Base-by-base conservation (phyloP, 2,329 filamentous ascomycete genomes). In the Colletotrichum brevisporum region DNA sequence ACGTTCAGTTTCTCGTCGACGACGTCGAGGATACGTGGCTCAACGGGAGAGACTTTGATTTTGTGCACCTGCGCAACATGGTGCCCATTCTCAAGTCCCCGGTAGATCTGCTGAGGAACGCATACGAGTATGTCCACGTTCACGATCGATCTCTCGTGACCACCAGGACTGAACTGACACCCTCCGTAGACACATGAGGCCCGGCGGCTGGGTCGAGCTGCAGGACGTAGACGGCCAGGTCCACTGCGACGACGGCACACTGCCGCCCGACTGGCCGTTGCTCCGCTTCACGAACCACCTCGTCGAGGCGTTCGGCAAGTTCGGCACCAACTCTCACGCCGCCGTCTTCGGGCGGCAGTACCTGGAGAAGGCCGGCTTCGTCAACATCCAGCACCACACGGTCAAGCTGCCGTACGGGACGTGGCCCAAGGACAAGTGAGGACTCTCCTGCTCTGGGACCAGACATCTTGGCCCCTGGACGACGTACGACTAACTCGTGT, bases 341-440 rank as follows among this genome's bases (percentile, higher is more conserved):
- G 81, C 81, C 5, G 75, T 78, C 0, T 80, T 78, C 45, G 80
- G 80, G 0, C 74, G 73, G 0, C 77, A 81, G 53, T 82, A 83
- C 43, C 73, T 77, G 45, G 73, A 75, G n/a, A 74, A 75, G 5
- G 80, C 81, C 1, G 84, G 83, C 0, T 85, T 83, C 54, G 74
- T 78, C 18, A 80, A 84, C 61, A 75, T 85, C 4, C 73, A 74
- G 4, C 78, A 81, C 31, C 73, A 76, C 18, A 76, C 78, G 8
- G 79, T 80, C 71, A 83, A 85, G 73, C 76, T 87, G 10, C 85
- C 86, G 0, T 79, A 84, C 6, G 84, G 83, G 16, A 75, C 77
- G 0, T 88, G 86, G 86, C 79, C 85, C 0, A 81, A 77, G 56
- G 82, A 88, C 57, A 75, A 79, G 21, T 71, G n/a, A 55, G 65